phyloP scores from a whole-genome alignment of 176 grass and related monocot genomes.

The Zoysia pacifica region DNA sequence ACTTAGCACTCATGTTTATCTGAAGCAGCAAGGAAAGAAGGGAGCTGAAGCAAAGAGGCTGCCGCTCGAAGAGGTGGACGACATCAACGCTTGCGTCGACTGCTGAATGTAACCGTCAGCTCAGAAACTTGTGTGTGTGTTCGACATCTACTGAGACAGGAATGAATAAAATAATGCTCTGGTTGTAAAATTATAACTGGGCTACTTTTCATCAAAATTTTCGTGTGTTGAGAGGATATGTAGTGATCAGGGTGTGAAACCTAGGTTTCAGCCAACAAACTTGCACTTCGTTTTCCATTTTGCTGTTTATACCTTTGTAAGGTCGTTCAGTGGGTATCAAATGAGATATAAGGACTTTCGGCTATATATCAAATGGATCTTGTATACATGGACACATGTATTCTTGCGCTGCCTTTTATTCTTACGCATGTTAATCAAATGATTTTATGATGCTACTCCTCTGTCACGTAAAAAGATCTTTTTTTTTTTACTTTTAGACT shows the following conservation, averaged over 20 bases:
- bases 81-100: slow-evolving; percentile 21
- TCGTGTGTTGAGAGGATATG: slow-evolving; percentile 6
- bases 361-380: no score
- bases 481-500: no score
- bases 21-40: slow-evolving; percentile 27
- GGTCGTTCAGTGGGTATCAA: not conserved
- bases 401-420: no score
- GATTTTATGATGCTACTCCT: no score
- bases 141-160: not conserved
- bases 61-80: slow-evolving; percentile 44
- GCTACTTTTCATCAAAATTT: slow-evolving; percentile 36
- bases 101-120: slow-evolving; percentile 13
- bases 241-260: slow-evolving; percentile 45
- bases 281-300: not conserved
- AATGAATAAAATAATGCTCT: slow-evolving; percentile 26
- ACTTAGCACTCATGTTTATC: not conserved
- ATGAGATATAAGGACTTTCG: no score
- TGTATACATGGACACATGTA: no score
- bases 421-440: no score
- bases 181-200: slow-evolving; percentile 50
- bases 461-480: no score
- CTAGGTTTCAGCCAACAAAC: slow-evolving; percentile 51
- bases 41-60: slow-evolving; percentile 38
- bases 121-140: not conserved
- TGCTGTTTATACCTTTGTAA: not conserved